Evolutionary conservation across 805 yeast genomes (phyloP), one percentile per base, ranked within the genome.

Genomic region (Pichia nakasei): DNA sequence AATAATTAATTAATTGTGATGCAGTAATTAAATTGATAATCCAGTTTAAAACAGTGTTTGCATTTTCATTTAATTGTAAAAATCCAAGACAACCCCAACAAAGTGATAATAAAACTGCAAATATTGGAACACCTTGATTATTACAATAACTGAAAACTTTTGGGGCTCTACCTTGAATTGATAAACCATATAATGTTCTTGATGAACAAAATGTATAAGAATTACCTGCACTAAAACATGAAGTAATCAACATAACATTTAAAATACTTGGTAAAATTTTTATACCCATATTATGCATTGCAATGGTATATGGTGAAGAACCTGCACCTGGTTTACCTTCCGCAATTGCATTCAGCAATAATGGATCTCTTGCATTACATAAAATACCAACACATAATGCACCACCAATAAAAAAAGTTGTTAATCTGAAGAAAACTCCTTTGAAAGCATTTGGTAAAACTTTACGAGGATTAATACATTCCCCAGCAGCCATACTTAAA

Each of bases 151-250:
- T 63, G 53, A 85, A 83, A 36, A 83, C 53, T 19, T 60, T 61
- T 2, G 95, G 95, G 0, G 93, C 93, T 51, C 78, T 75, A 2
- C 88, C 87, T 48, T 73, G 76, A 21, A 71, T 57, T 0, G 91
- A 83, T 63, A 85, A 66, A 3, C 87, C 86, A 58, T 80, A 79
- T 17, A 85, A 64, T 0, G 82, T 73, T 52, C 76, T 57, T 7
- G 87, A 75, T 0, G 88, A 79, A 48, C 87, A 79, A 57, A 73
- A 85, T 15, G 82, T 76, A 58, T 80, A 82, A 2, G 89, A 82
- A 60, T 85, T 85, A 43, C 94, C 95, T 3, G 94, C 87, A 31
- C 87, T 79, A 51, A 85, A 81, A 3, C 87, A 85, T 2, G 91
- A 75, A 3, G 85, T 70, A 41, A 87, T 65, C 33, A 87, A 68